Evolutionary conservation across 345 rosid genomes (phyloP).

Genomic region (Aquilaria malaccensis): DNA sequence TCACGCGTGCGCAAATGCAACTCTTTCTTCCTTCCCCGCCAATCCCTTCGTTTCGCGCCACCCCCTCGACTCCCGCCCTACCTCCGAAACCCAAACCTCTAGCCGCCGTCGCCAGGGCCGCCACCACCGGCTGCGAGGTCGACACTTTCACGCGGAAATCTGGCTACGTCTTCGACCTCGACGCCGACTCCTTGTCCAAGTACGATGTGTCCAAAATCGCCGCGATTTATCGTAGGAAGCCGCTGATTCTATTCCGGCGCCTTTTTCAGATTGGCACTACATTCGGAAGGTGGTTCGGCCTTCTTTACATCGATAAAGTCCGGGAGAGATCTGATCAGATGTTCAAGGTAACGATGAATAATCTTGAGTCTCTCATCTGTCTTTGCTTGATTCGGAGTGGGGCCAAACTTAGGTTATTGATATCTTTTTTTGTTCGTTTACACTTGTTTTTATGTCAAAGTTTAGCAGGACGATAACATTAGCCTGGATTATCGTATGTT

Average conservation of each 20-base stretch:
- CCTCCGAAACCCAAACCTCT: slow-evolving; percentile 8
- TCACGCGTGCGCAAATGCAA: background rate
- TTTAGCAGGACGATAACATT: too few relatives aligned
- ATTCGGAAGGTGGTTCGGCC: slow-evolving; percentile 72
- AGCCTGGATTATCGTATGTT: too few relatives aligned
- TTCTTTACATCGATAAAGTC: slow-evolving; percentile 53
- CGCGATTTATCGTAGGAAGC: slow-evolving; percentile 52
- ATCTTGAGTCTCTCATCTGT: background rate
- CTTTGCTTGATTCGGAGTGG: background rate
- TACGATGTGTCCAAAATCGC: slow-evolving; percentile 47
- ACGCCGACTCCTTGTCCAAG: slow-evolving; percentile 46
- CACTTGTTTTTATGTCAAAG: too few relatives aligned
- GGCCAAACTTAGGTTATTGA: background rate
- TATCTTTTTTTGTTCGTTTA: background rate
- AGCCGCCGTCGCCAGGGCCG: slow-evolving; percentile 18
- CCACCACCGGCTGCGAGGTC: slow-evolving; percentile 28
- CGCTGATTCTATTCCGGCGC: slow-evolving; percentile 63
- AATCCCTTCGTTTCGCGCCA: slow-evolving; percentile 38
- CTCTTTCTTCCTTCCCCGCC: slow-evolving; percentile 23
- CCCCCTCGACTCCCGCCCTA: slow-evolving; percentile 7
- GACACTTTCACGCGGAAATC: slow-evolving; percentile 83
- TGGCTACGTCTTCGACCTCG: slow-evolving; percentile 69
- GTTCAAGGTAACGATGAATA: slow-evolving; percentile 48
- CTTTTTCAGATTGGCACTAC: slow-evolving; percentile 61
- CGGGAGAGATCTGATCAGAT: slow-evolving; percentile 57